A percentile compares a stretch with the other conserved stretches of the same genome.
Conservation (phyloP, 805 yeast species). For the Suhomyces canberraensis region DNA sequence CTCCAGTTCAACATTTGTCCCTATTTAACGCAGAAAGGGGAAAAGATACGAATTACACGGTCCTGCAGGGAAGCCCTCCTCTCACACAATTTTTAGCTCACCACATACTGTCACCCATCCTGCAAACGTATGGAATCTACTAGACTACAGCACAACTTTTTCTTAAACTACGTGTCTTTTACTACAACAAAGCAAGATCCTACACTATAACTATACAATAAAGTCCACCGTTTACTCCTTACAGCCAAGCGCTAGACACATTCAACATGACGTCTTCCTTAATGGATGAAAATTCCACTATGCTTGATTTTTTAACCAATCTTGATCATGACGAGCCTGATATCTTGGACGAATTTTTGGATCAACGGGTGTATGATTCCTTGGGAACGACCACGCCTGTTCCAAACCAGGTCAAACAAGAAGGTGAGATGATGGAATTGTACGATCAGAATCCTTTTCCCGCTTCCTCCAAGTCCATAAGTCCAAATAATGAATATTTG, state of each 20-base stretch:
- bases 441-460: conserved; percentile 4
- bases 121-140: not conserved
- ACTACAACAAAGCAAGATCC: too few relatives aligned
- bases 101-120: not conserved
- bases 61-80: not conserved
- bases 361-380: conserved; percentile 48
- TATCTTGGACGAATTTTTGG: conserved; percentile 55
- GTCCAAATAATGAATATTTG: conserved; percentile 17
- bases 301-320: conserved; percentile 20
- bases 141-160: not conserved
- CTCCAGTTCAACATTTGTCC: not conserved
- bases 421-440: conserved; percentile 17
- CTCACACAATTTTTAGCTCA: not conserved
- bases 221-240: too few relatives aligned
- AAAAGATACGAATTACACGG: not conserved
- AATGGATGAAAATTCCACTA: conserved; percentile 18
- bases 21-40: too few relatives aligned
- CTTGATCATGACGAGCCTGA: conserved; percentile 39
- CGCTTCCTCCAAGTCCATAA: not conserved
- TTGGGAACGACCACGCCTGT: conserved; percentile 18
- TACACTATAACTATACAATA: too few relatives aligned
- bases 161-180: not conserved
- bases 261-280: conserved; percentile 17
- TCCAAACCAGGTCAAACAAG: conserved; percentile 11
- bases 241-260: too few relatives aligned